Base-by-base conservation (phyloP, 2,329 filamentous ascomycete genomes). In the Camptophora hylomeconis region DNA sequence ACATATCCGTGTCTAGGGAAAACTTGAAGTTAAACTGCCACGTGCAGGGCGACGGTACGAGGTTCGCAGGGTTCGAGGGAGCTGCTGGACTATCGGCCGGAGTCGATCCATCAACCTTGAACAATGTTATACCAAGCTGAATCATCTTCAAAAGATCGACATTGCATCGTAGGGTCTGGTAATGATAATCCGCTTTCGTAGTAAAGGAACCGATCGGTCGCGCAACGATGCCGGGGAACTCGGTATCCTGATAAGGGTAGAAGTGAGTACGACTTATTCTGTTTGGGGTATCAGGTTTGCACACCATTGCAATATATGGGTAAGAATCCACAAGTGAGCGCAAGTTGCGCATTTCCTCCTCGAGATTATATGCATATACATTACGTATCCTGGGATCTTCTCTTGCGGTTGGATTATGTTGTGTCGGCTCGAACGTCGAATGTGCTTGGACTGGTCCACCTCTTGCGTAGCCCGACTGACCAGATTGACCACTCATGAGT, bases 11-110 rank as follows among this genome's bases (percentile, higher is more conserved):
- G 42, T 89, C 80, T 7, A 94, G 67, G 2, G 83, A 89, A 56
- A 95, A 98, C 45, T 86, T 79, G 59, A 98, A 98, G 64, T 98
- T 95, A 67, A 98, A 98, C 45, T 94, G 87, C 89, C 89, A 98
- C 6, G 33, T 32, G 11, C 21, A 23, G 14, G 26, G 20, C 12
- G 18, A 12, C 26, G 70, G 66, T 26, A 44, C 32, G 5, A 41
- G 39, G 30, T 45, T 47, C 33, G 37, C 42, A n/a, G 63, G 51
- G 30, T 69, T 57, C 39, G 63, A 64, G 38, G 62, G 65, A 15
- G 57, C 54, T 30, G 62, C 54, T 35, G 71, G 50, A 17, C 61
- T 60, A 14, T 75, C 72, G 40, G 76, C 72, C 1, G 83, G 82
- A 2, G 83, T 73, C 43, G 95, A 82, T 36, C 89, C 89, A 37